These are phyloP conservation scores for Musa acuminata DNA, from an alignment of 176 grass and related monocot genomes.

Conservation along the genomic window DNA sequence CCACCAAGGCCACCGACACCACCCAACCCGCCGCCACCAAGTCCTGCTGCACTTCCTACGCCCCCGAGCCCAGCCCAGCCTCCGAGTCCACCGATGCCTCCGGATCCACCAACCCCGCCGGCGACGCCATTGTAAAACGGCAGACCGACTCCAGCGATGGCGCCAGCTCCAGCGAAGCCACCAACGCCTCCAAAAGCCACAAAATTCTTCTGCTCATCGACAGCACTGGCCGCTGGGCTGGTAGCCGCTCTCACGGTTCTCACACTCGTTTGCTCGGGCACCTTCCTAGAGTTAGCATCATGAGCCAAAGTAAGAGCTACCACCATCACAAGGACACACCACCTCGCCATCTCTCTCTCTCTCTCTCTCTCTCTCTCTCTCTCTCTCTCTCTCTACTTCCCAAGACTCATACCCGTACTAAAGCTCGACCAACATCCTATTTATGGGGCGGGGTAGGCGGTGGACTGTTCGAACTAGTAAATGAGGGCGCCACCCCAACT, in stretches of 20 bases:
- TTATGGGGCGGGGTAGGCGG: too few relatives aligned
- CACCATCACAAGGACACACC: not conserved
- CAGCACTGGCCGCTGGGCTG: not conserved
- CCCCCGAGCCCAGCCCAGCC: not conserved
- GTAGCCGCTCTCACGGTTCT: not conserved
- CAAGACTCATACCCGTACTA: too few relatives aligned
- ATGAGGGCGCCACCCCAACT: too few relatives aligned
- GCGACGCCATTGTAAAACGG: not conserved
- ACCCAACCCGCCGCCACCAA: not conserved
- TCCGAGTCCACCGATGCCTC: not conserved
- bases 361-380: not conserved
- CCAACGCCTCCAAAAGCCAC: not conserved
- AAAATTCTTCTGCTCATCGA: slow-evolving; percentile 1
- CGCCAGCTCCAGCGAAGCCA: not conserved
- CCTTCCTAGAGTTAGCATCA: not conserved
- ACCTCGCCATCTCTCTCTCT: not conserved
- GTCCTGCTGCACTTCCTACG: not conserved
- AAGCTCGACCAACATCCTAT: too few relatives aligned
- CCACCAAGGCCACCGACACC: not conserved
- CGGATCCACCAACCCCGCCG: not conserved
- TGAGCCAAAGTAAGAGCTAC: not conserved
- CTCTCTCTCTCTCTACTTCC: not conserved
- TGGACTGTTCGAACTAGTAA: too few relatives aligned
- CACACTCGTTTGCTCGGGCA: not conserved
- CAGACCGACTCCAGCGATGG: not conserved